A percentile compares a stretch with the other conserved stretches of the same genome.
Conservation (phyloP, 345 rosid genomes). For the Lepidium aucheri region DNA sequence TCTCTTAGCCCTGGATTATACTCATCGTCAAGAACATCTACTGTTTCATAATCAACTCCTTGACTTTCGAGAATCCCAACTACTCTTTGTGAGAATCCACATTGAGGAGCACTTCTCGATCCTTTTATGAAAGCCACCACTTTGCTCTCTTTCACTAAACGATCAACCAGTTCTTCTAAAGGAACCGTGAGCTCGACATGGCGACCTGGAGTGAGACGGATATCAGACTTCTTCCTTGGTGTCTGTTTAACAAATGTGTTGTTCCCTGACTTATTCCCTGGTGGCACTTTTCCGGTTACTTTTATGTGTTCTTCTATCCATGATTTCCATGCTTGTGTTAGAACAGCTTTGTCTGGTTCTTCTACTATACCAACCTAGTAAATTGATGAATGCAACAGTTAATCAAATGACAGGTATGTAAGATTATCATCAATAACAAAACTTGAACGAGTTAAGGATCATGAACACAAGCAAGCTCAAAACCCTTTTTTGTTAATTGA, state of each 20-base stretch:
- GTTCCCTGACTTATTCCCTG: conserved; percentile 85
- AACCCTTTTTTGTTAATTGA: too few species aligned
- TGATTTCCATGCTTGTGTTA: conserved; percentile 89
- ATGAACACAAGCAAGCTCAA: not conserved
- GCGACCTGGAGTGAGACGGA: conserved; percentile 86
- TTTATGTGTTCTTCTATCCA: conserved; percentile 94
- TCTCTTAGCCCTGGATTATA: conserved; percentile 71
- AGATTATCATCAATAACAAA: not conserved
- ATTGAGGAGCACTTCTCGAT: conserved; percentile 74
- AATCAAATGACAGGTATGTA: not conserved
- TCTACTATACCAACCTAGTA: conserved; percentile 63
- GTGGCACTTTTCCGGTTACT: conserved; percentile 72
- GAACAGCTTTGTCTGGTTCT: conserved; percentile 56
- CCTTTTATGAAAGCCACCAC: conserved; percentile 94
- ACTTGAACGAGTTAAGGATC: not conserved
- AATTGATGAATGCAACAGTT: not conserved
- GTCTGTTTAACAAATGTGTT: conserved; percentile 63
- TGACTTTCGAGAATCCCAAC: conserved; percentile 68
- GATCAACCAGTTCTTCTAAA: conserved; percentile 55
- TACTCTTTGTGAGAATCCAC: conserved; percentile 92
- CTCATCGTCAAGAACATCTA: conserved; percentile 88
- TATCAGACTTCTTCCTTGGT: conserved; percentile 65
- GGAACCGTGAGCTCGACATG: conserved; percentile 73
- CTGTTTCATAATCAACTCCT: conserved; percentile 77
- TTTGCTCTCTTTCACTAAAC: conserved; percentile 75